Percentiles rank a stretch among this genome's conserved stretches.
phyloP scores from a whole-genome alignment of 2,329 filamentous ascomycete species.

The Aspergillus luchuensis region DNA sequence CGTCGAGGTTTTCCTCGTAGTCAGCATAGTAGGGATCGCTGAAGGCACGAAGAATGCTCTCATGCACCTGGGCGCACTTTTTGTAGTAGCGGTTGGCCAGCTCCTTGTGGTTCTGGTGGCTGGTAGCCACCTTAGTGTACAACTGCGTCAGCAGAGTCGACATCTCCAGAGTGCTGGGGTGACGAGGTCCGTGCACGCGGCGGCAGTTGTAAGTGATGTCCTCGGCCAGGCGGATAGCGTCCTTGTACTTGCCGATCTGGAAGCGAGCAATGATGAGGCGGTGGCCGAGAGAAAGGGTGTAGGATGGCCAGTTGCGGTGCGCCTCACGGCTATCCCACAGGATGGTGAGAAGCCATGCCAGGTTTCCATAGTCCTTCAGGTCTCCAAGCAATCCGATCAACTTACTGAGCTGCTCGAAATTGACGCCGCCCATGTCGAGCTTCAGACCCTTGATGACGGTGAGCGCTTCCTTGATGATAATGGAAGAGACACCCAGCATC shows the following conservation, averaged over 20 bases:
- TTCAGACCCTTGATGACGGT: conserved; percentile 43
- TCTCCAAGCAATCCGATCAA: conserved; percentile 48
- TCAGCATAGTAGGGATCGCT: conserved; percentile 36
- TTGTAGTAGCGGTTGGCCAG: conserved; percentile 44
- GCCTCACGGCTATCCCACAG: conserved; percentile 51
- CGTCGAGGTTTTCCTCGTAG: conserved; percentile 17
- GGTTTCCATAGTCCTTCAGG: conserved; percentile 48
- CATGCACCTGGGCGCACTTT: conserved; percentile 40
- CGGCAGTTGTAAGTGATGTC: conserved; percentile 59
- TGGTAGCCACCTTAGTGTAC: conserved; percentile 47
- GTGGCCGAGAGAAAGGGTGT: conserved; percentile 53
- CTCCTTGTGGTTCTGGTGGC: conserved; percentile 37
- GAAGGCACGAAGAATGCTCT: conserved; percentile 41
- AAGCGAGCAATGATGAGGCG: conserved; percentile 55
- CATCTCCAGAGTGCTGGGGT: conserved; percentile 51
- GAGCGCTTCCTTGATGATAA: conserved; percentile 47
- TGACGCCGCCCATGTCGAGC: conserved; percentile 47
- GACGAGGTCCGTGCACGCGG: conserved; percentile 52
- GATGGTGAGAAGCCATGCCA: conserved; percentile 44
- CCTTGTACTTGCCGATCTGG: conserved; percentile 48
- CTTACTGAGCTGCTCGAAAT: conserved; percentile 45
- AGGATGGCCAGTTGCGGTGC: conserved; percentile 45
- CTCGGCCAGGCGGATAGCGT: conserved; percentile 53
- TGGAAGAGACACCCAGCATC: conserved; percentile 42
- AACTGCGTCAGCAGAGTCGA: conserved; percentile 53